phyloP scores from a whole-genome alignment of 495 filamentous ascomycete genomes.

The Cryomyces minteri region DNA sequence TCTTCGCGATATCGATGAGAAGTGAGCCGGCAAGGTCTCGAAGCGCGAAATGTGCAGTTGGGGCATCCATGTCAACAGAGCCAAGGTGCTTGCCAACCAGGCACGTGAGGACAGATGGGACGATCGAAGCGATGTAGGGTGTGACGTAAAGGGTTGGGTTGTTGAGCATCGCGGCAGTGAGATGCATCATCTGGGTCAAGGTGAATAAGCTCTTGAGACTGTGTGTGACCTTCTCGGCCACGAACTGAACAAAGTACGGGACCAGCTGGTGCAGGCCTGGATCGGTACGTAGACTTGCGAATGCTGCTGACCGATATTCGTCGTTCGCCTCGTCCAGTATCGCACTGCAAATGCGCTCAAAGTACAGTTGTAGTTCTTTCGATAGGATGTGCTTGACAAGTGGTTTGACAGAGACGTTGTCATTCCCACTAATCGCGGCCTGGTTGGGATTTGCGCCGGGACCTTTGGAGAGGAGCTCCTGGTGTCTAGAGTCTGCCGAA shows the following conservation, averaged over 20 bases:
- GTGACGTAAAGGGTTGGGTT: slow-evolving; percentile 73
- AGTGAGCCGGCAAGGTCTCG: slow-evolving; percentile 71
- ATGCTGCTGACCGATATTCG: slow-evolving; percentile 65
- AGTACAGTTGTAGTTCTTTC: slow-evolving; percentile 93
- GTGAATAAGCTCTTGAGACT: slow-evolving; percentile 70
- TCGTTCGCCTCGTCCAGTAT: slow-evolving; percentile 72
- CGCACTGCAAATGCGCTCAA: slow-evolving; percentile 76
- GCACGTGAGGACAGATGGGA: slow-evolving; percentile 84
- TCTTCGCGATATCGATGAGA: slow-evolving; percentile 48
- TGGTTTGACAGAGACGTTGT: slow-evolving; percentile 69
- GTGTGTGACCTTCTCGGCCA: slow-evolving; percentile 87
- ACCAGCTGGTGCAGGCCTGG: slow-evolving; percentile 87
- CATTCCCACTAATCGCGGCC: slow-evolving; percentile 63
- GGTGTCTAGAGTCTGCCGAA: slow-evolving; percentile 55
- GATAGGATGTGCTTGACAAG: slow-evolving; percentile 88
- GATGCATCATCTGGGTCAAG: slow-evolving; percentile 75
- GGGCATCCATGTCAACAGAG: slow-evolving; percentile 21
- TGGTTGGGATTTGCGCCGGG: slow-evolving; percentile 66
- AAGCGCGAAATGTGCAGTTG: slow-evolving; percentile 51
- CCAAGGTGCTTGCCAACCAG: slow-evolving; percentile 74
- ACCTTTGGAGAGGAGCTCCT: slow-evolving; percentile 76
- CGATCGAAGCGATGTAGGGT: slow-evolving; percentile 70
- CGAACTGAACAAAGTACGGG: slow-evolving; percentile 90
- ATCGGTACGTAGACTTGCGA: slow-evolving; percentile 65
- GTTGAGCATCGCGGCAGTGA: slow-evolving; percentile 62